These are phyloP conservation scores for Porpolomopsis calyptriformis DNA, from an alignment of 768 basidiomycete species.

Conservation along the genomic window DNA sequence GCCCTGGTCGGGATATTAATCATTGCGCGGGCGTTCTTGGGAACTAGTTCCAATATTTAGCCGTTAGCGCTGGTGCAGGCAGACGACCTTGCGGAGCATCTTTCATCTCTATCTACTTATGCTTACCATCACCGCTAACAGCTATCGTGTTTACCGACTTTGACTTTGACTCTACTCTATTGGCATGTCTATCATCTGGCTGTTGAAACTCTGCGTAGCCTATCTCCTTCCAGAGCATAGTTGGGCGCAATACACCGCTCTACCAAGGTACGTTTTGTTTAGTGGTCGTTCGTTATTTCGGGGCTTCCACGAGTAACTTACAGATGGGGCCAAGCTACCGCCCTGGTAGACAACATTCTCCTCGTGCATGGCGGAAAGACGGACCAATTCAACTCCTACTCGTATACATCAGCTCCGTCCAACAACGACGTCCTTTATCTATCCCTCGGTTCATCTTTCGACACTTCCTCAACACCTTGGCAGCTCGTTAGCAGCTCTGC, in stretches of 20 bases:
- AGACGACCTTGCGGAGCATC: not conserved
- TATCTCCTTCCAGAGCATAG: not conserved
- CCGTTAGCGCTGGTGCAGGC: no score
- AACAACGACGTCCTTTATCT: slow-evolving; percentile 60
- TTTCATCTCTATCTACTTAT: no score
- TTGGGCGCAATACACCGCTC: slow-evolving; percentile 6
- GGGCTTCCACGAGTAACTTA: slow-evolving; percentile 3
- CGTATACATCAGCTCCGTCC: slow-evolving; percentile 68
- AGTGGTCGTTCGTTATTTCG: no score
- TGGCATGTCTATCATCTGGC: not conserved
- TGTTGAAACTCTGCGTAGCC: not conserved
- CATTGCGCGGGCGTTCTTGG: no score
- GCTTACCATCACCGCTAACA: no score
- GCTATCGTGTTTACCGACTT: not conserved
- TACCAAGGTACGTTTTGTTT: slow-evolving; percentile 11
- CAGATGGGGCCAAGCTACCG: slow-evolving; percentile 80
- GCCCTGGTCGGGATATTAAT: no score
- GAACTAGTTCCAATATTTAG: no score
- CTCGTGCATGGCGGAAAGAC: slow-evolving; percentile 77
- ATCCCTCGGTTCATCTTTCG: slow-evolving; percentile 51
- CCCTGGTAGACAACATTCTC: slow-evolving; percentile 46
- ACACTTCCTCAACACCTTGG: slow-evolving; percentile 60
- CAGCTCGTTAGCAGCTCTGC: slow-evolving; percentile 38
- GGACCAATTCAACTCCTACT: slow-evolving; percentile 54
- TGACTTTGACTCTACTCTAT: not conserved